Evolutionary conservation across 352 stramenopile genomes (phyloP).

Genomic region (Thalassiosira exigua): DNA sequence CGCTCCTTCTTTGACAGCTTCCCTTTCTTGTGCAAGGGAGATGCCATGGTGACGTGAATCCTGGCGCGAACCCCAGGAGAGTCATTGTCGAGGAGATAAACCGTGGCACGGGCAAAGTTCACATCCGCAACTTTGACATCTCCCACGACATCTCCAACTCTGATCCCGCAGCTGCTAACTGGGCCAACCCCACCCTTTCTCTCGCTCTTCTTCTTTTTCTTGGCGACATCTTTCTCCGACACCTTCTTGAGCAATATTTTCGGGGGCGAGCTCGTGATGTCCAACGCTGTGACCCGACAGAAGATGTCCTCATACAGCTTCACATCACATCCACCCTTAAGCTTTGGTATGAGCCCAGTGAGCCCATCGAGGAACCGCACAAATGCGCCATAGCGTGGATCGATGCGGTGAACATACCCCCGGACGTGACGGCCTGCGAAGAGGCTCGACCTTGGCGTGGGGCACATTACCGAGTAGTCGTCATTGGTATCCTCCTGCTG

Average conservation of each 20-base stretch:
- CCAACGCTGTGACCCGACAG: conserved; percentile 74
- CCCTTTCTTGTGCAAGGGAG: conserved; percentile 14
- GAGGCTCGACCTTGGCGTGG: conserved; percentile 62
- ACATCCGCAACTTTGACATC: conserved; percentile 68
- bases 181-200: conserved; percentile 18
- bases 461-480: conserved; percentile 59
- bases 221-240: conserved; percentile 39
- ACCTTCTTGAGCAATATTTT: conserved; percentile 76
- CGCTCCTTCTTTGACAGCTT: conserved; percentile 59
- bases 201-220: conserved; percentile 40
- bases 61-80: conserved; percentile 46
- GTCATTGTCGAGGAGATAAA: conserved; percentile 57
- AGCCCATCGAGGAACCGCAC: conserved; percentile 81
- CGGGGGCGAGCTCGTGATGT: conserved; percentile 66
- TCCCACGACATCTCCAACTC: conserved; percentile 68
- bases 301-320: conserved; percentile 71
- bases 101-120: conserved; percentile 67
- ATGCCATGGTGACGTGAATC: conserved; percentile 77
- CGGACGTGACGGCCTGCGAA: conserved; percentile 72
- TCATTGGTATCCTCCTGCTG: conserved; percentile 10
- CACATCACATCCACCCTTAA: conserved; percentile 76
- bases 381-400: conserved; percentile 78
- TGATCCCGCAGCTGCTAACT: conserved; percentile 19
- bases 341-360: conserved; percentile 83
- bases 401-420: conserved; percentile 76